These are phyloP conservation scores for Russula compacta DNA, from an alignment of 768 basidiomycete species.

Conservation along the genomic window DNA sequence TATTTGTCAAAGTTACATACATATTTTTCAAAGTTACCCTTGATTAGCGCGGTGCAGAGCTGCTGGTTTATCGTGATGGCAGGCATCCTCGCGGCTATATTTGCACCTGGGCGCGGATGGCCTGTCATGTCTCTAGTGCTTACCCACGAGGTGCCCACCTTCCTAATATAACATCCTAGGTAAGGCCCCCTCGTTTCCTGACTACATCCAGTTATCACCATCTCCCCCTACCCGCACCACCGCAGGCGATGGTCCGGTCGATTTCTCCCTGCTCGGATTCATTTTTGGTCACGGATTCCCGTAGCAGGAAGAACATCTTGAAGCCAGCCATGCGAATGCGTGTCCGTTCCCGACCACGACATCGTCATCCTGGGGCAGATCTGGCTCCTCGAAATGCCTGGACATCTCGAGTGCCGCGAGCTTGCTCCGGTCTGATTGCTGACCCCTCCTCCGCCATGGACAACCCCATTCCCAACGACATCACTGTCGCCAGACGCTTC, in stretches of 20 bases:
- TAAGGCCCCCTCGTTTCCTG: neutral
- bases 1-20: too few species aligned
- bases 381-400: neutral
- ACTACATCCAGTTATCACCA: neutral
- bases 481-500: too few species aligned
- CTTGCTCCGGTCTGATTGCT: neutral
- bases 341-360: too few species aligned
- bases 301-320: neutral
- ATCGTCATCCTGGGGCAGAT: too few species aligned
- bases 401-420: neutral
- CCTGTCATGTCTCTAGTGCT: too few species aligned
- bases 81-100: neutral
- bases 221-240: neutral
- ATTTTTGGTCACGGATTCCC: neutral
- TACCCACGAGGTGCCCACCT: too few species aligned
- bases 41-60: too few species aligned
- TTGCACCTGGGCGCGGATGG: neutral
- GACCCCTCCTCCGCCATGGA: neutral
- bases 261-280: neutral
- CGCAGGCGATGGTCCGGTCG: conserved; percentile 13
- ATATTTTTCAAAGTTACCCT: too few species aligned
- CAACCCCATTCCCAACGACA: neutral
- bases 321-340: neutral
- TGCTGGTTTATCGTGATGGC: neutral
- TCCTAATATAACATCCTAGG: neutral